Base-by-base conservation (phyloP, 371 early-diverging fungal genomes). In the Aphelidium insulamus region DNA sequence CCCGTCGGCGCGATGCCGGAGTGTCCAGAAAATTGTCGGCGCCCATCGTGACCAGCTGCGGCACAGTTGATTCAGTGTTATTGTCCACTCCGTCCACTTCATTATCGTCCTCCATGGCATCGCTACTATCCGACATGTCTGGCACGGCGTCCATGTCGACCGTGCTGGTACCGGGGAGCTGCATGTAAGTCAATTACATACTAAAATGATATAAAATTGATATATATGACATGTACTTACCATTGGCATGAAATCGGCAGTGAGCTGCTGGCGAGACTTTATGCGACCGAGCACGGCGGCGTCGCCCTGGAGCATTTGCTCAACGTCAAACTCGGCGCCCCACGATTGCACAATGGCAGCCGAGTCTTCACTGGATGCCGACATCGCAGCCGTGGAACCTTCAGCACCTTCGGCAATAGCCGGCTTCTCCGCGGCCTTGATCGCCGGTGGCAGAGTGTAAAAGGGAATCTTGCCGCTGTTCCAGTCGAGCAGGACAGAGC, bases 401-500 rank as follows among this genome's bases (percentile, higher is more conserved):
- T 12, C 10, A 10, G 34, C 28, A 6, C 7, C 34, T 9, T 5
- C 7, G 30, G 5, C 34, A 4, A 6, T 15, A 10, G 10, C 34
- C 10, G 6, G 8, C 5, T 30, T 26, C 27, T 10, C 15, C 12
- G 5, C 26, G 20, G 8, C 8, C 29, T 33, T 5, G 26, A 36
- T 48, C 0, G 58, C 51, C 3, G 91, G 92, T 14, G 91, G 90
- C 22, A 75, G 47, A 11, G 91, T 84, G 49, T 82, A 87, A 58
- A 68, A 94, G 16, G 85, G 84, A 37, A 94, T 90, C 41, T 80
- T 77, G 11, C 95, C 95, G 36, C 64, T 54, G 54, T 92, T 91
- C 92, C 92, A 94, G 52, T 94, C 95, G 27, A 72, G 66, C 4
- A 94, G 55, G n/a, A 94, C 72, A 15, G 70, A 52, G 11, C 79